Base-by-base conservation (phyloP, 2,329 filamentous ascomycete species). In the Dichotomopilus funicola region DNA sequence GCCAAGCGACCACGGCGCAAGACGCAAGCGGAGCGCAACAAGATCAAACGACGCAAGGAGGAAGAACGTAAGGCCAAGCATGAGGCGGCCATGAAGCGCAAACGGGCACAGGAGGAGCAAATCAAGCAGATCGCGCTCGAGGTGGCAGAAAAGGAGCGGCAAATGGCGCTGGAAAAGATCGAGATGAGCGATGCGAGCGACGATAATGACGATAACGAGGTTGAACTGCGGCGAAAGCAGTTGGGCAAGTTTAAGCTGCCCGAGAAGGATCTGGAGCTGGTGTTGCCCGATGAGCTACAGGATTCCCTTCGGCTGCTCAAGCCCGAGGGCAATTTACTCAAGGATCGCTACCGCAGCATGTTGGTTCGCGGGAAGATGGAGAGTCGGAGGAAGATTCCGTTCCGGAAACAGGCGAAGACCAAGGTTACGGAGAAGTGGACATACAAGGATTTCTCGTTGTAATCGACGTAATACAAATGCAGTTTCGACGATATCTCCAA, bases 391-490 rank as follows among this genome's bases (percentile, higher is more conserved):
- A 85, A 86, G 51, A 82, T 92, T 56, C 81, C 86, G 6, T 92
- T 94, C 74, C 81, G 80, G 66, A 95, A 89, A 79, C 89, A 94
- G 77, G 82, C 83, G 61, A 91, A 85, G 78, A 85, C 77, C 63
- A 89, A 88, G 71, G 73, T 85, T 51, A 96, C 90, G 6, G 94
- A 97, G 81, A 99, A 97, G 75, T 99, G 94, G 94, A 84, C 86
- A 45, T 89, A 96, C 77, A 99, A 99, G 79, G 94, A 99, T 70
- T 99, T 96, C 72, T 35, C 44, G 37, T 7, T 6, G 35, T 3
- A 10, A 34, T 12, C 5, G 1, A 33, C 6, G n/a, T 41, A 49
- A 49, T 49, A 49, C 13, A 42, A 8, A 3, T 42, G 6, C 10
- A n/a, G 11, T 8, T 8, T 42, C 11, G 40, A 11, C 11, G 11